Conservation (phyloP, 2,329 filamentous ascomycete species). For the Microsporum canis region DNA sequence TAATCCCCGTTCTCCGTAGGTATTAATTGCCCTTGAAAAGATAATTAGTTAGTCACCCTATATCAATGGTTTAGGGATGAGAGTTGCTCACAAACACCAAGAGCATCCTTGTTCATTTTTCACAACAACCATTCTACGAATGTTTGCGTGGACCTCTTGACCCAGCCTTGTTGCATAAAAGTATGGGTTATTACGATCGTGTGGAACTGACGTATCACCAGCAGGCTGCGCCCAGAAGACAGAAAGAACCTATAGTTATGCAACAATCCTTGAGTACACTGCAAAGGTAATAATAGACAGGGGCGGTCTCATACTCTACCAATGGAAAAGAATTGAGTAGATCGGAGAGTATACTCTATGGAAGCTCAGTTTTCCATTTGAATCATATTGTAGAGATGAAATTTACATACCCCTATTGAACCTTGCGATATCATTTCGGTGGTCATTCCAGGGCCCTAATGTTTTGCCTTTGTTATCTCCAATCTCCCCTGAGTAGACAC, state of each 20-base stretch:
- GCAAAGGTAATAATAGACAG: background rate
- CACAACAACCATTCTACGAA: conserved; percentile 27
- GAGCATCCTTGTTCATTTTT: conserved; percentile 19
- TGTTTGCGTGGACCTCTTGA: conserved; percentile 21
- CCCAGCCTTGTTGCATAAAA: conserved; percentile 12
- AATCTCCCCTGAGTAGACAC: background rate
- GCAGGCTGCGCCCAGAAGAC: conserved; percentile 25
- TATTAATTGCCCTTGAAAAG: conserved; percentile 28
- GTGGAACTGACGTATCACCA: conserved; percentile 12
- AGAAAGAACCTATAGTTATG: conserved; percentile 19
- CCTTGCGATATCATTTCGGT: background rate
- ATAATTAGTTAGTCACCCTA: background rate
- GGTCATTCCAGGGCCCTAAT: background rate
- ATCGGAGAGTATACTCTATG: background rate
- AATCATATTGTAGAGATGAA: background rate
- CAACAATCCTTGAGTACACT: background rate
- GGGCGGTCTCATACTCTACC: background rate
- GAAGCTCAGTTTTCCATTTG: background rate
- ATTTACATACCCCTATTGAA: background rate
- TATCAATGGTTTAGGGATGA: background rate
- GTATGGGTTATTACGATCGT: background rate
- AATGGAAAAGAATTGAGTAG: background rate
- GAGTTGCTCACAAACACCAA: conserved; percentile 25
- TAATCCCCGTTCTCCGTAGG: conserved; percentile 29
- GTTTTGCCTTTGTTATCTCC: background rate